Evolutionary conservation across 2,329 filamentous ascomycete genomes (phyloP), one percentile per base, ranked within the genome.

Genomic region (Ceratocystis lukuohia): DNA sequence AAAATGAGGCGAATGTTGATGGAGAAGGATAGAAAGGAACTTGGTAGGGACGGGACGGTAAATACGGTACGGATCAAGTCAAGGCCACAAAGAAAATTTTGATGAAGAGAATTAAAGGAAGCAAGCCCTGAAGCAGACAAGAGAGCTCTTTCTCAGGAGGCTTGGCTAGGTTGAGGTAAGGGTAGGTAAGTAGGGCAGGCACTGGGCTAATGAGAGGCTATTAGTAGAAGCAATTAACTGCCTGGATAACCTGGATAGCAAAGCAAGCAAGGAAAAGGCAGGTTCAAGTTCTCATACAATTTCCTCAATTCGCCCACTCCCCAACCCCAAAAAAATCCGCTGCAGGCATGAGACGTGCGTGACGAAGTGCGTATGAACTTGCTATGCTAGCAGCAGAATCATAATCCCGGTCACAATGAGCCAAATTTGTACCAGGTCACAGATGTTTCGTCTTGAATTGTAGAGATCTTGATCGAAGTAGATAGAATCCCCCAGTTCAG

Each of bases 391-490:
- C 10, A n/a, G 20, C 48, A 53, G 48, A 4, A 4, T 37, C 8
- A 45, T 20, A 22, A 61, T 15, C 30, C 37, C 17, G n/a, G 30
- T 41, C 33, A n/a, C 3, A 37, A 33, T 12, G 10, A 28, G 37
- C 41, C 59, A 62, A 62, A 41, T 61, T 61, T 20, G 56, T 61
- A 22, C 64, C 48, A 59, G 56, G 56, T 59, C 56, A 59, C 56
- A 37, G 56, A 37, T 30, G 28, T 65, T 65, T 65, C 53, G 48
- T 46, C 33, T 56, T 22, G 64, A 65, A 17, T 57, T 45, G 37
- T 12, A 50, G 56, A 62, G 56, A 61, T 65, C 56, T 65, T 61
- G 41, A 65, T 65, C 30, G 64, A 65, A 65, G 22, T 65, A 44
- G 53, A 61, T 56, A 41, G 64, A 65, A 65, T 25, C 10, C 44